These are phyloP conservation scores for Rutstroemia sp. DNA, from an alignment of 2,329 filamentous ascomycete species.

Conservation along the genomic window DNA sequence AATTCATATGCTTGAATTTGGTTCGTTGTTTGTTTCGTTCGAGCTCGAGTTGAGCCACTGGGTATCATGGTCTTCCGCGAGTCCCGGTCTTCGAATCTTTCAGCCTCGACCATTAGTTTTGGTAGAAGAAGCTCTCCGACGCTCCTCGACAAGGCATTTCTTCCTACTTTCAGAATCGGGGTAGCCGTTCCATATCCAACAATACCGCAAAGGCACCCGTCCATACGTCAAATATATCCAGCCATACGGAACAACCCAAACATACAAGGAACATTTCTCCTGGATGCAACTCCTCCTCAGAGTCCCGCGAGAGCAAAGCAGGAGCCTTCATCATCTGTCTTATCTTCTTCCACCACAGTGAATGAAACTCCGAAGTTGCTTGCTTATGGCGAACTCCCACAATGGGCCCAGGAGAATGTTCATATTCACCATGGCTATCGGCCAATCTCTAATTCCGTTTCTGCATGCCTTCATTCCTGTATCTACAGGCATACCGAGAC, in stretches of 20 bases:
- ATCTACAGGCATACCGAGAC: conserved; percentile 38
- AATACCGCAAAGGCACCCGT: too few relatives aligned
- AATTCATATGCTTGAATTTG: neutral
- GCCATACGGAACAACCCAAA: neutral
- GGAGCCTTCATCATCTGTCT: neutral
- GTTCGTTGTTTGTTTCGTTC: neutral
- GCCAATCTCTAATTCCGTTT: conserved; percentile 32
- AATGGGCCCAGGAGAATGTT: conserved; percentile 37
- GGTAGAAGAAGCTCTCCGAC: conserved; percentile 4
- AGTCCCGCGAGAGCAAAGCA: neutral
- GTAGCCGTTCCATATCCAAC: neutral
- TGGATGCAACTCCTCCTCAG: conserved; percentile 4
- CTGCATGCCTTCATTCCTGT: conserved; percentile 34
- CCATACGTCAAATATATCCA: neutral
- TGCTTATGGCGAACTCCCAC: conserved; percentile 30
- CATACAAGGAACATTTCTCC: neutral
- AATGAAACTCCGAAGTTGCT: neutral
- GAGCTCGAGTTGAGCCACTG: neutral
- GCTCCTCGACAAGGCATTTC: neutral
- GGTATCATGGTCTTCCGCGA: conserved; percentile 4
- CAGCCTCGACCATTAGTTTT: neutral
- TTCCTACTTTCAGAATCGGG: neutral
- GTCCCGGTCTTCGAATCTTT: neutral
- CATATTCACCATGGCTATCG: conserved; percentile 38
- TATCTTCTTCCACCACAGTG: neutral